Conservation (phyloP, 176 grass and related monocot species). For the Olyra latifolia region DNA sequence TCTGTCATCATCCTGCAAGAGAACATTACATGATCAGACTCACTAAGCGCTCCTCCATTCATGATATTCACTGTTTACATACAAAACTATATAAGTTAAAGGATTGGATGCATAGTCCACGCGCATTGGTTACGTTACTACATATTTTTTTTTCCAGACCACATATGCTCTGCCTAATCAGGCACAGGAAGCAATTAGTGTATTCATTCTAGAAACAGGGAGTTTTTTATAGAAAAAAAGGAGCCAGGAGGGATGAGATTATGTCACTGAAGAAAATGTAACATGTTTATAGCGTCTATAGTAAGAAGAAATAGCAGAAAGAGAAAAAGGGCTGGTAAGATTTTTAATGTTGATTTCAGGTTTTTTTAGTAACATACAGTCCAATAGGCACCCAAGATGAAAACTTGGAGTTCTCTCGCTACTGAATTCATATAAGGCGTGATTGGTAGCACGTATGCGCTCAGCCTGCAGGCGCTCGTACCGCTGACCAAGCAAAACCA, state of each 20-base stretch:
- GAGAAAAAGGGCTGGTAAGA: not conserved
- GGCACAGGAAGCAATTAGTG: not conserved
- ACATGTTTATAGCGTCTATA: not conserved
- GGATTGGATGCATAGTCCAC: not conserved
- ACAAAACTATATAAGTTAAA: constrained; percentile 1
- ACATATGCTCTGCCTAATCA: not conserved
- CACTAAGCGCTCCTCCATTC: not conserved
- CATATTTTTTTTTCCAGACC: not conserved
- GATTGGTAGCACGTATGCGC: too few species aligned
- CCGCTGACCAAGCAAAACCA: too few species aligned
- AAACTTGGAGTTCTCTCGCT: not conserved
- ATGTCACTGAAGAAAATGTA: not conserved
- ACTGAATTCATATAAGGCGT: not conserved
- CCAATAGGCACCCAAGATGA: not conserved
- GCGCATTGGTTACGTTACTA: not conserved
- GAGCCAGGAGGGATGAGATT: not conserved
- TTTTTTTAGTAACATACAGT: not conserved
- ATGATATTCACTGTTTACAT: constrained; percentile 7
- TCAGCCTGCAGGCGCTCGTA: too few species aligned
- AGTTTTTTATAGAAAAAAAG: not conserved
- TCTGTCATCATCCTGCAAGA: constrained; percentile 49
- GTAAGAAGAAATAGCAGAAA: not conserved
- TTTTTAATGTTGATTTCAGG: constrained; percentile 6
- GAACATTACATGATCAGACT: constrained; percentile 14
- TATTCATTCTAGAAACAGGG: not conserved